phyloP scores from a whole-genome alignment of 2,329 filamentous ascomycete species.

The Herpotrichia juniperi region DNA sequence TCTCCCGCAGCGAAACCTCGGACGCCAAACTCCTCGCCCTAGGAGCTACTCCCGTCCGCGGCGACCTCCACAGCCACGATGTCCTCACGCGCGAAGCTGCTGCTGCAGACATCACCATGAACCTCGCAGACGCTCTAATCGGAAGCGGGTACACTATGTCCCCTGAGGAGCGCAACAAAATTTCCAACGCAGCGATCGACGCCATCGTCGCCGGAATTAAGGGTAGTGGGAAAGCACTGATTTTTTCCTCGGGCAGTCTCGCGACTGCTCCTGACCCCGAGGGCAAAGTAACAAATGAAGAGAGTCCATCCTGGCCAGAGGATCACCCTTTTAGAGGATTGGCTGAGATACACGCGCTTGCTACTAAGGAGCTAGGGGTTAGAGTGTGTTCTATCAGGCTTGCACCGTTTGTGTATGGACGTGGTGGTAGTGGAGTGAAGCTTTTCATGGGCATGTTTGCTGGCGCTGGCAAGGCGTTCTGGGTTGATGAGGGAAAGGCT shows the following conservation, averaged over 20 bases:
- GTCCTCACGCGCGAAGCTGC: conserved; percentile 46
- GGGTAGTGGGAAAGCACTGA: conserved; percentile 44
- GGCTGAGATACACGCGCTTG: conserved; percentile 38
- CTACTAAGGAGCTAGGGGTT: conserved; percentile 37
- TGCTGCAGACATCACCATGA: conserved; percentile 52
- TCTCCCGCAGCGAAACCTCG: conserved; percentile 47
- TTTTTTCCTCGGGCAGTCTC: conserved; percentile 45
- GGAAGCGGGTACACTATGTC: conserved; percentile 10
- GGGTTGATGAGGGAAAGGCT: conserved; percentile 27
- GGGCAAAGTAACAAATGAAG: conserved; percentile 39
- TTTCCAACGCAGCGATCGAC: conserved; percentile 45
- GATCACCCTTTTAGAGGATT: conserved; percentile 23
- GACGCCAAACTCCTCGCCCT: conserved; percentile 46
- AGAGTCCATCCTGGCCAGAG: conserved; percentile 14
- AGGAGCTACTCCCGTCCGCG: conserved; percentile 50
- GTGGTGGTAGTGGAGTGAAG: conserved; percentile 43
- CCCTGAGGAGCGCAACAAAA: conserved; percentile 23
- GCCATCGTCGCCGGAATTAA: conserved; percentile 46
- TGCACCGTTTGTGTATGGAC: conserved; percentile 54
- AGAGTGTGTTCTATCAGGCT: conserved; percentile 47
- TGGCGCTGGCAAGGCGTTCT: conserved; percentile 25
- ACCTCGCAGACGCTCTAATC: conserved; percentile 41
- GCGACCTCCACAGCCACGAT: conserved; percentile 48
- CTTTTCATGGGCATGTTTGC: conserved; percentile 42
- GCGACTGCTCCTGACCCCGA: conserved; percentile 26